phyloP scores from a whole-genome alignment of 176 grass and related monocot species.

The Phoenix dactylifera region DNA sequence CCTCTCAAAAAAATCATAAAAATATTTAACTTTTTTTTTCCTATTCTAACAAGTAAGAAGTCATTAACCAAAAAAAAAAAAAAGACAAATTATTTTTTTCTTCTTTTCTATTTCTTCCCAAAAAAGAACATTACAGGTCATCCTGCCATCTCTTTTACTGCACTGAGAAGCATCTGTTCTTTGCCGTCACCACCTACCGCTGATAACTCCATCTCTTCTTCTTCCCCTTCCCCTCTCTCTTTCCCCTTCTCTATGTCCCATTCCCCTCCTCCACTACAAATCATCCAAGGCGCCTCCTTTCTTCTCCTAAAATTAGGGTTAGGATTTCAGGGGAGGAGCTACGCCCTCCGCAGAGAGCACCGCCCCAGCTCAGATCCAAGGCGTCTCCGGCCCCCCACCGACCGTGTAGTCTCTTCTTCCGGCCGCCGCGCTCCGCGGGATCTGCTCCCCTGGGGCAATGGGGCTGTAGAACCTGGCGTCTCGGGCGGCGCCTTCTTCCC shows the following conservation, averaged over 20 bases:
- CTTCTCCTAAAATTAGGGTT: slow-evolving; percentile 1
- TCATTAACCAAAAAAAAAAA: too few relatives aligned
- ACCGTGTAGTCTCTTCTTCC: neutral
- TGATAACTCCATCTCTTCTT: slow-evolving; percentile 11
- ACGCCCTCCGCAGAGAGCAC: neutral
- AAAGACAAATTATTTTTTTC: too few relatives aligned
- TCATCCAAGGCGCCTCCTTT: slow-evolving; percentile 4
- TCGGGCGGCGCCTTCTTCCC: too few relatives aligned
- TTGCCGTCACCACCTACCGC: slow-evolving; percentile 11
- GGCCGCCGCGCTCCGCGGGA: too few relatives aligned
- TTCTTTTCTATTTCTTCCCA: too few relatives aligned
- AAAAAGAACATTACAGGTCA: too few relatives aligned
- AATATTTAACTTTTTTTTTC: too few relatives aligned
- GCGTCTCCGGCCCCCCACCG: neutral
- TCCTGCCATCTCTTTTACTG: neutral
- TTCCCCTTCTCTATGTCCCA: slow-evolving; percentile 10
- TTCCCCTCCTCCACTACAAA: slow-evolving; percentile 11
- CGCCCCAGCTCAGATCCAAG: neutral
- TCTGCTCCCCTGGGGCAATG: neutral
- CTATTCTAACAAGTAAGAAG: too few relatives aligned
- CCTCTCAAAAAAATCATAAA: too few relatives aligned
- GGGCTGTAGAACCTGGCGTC: neutral
- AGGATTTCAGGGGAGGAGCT: neutral
- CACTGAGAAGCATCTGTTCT: neutral
- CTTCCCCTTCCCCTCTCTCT: neutral